Conservation (phyloP, 176 grass and related monocot genomes). For the Canna indica region DNA sequence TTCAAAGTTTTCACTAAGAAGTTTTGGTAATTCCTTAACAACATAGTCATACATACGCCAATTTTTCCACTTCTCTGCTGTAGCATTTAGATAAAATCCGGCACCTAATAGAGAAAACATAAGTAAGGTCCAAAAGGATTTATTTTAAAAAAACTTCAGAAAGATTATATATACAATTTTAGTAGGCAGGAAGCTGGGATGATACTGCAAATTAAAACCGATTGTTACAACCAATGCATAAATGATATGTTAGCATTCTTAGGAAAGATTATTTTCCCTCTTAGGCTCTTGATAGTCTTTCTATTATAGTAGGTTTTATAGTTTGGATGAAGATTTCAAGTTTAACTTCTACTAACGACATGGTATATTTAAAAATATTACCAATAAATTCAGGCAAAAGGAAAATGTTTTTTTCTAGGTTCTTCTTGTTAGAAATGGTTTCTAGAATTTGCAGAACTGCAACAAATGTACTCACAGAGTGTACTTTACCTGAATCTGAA, state of each 20-base stretch:
- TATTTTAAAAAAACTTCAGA: background rate
- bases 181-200: background rate
- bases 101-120: constrained; percentile 45
- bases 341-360: too few relatives aligned
- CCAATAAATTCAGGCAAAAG: too few relatives aligned
- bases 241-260: background rate
- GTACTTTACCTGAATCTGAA: too few relatives aligned
- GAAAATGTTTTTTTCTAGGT: too few relatives aligned
- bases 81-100: constrained; percentile 94
- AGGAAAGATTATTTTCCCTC: background rate
- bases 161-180: background rate
- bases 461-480: too few relatives aligned
- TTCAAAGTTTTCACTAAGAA: constrained; percentile 68
- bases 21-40: constrained; percentile 75
- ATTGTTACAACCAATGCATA: background rate
- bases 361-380: too few relatives aligned
- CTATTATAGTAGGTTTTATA: too few relatives aligned
- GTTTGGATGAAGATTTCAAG: too few relatives aligned
- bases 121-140: background rate
- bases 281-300: too few relatives aligned
- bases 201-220: background rate
- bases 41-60: constrained; percentile 95
- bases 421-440: too few relatives aligned
- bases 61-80: constrained; percentile 89
- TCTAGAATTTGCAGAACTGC: too few relatives aligned